Percentiles rank a stretch among this genome's conserved stretches.
phyloP scores from a whole-genome alignment of 2,329 filamentous ascomycete genomes.

The Pyrenophora graminea region DNA sequence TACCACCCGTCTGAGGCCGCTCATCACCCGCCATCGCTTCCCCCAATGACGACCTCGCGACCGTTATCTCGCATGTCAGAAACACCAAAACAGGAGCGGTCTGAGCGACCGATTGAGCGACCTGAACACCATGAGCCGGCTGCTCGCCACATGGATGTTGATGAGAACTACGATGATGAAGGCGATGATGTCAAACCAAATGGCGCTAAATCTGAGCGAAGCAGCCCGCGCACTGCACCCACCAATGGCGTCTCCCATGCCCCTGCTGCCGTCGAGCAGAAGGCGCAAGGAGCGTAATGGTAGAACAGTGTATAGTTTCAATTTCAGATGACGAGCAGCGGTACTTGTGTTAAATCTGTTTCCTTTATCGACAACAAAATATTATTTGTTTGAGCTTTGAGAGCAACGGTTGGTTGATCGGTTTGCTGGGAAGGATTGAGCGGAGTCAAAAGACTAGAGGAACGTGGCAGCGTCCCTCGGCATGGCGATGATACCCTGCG shows the following conservation, averaged over 20 bases:
- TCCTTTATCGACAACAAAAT: neutral
- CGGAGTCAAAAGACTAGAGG: conserved; percentile 5
- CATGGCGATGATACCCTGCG: conserved; percentile 18
- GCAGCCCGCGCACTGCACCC: conserved; percentile 47
- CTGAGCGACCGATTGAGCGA: conserved; percentile 32
- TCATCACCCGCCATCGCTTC: conserved; percentile 73
- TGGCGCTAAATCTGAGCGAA: conserved; percentile 50
- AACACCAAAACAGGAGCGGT: conserved; percentile 46
- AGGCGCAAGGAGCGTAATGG: conserved; percentile 27
- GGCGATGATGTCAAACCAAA: conserved; percentile 75
- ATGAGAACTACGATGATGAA: conserved; percentile 96
- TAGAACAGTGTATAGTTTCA: neutral
- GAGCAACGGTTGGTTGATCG: neutral
- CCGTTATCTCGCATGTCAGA: conserved; percentile 60
- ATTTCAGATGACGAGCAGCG: neutral
- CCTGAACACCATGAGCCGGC: conserved; percentile 72
- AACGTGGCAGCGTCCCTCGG: conserved; percentile 11
- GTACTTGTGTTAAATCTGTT: too few species aligned
- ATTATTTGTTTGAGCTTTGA: conserved; percentile 1
- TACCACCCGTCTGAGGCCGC: conserved; percentile 94
- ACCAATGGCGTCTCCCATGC: conserved; percentile 42
- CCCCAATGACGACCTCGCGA: conserved; percentile 51
- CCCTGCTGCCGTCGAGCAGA: conserved; percentile 44
- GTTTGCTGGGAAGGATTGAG: neutral
- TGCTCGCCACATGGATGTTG: conserved; percentile 92